Base-by-base conservation (phyloP, 2,329 filamentous ascomycete species). In the Bipolaris sorokiniana region DNA sequence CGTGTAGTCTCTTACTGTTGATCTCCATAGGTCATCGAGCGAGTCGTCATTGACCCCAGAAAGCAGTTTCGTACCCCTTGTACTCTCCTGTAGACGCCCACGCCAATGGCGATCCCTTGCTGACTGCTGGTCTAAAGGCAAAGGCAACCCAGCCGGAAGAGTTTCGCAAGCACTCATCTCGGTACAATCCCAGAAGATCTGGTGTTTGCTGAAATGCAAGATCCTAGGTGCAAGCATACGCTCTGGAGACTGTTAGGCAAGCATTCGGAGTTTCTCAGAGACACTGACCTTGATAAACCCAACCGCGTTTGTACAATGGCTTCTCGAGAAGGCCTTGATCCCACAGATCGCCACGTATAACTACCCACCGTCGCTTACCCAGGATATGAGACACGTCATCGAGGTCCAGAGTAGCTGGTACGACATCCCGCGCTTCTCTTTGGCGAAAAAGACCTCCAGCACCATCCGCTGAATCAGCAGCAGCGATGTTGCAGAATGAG, bases 401-500 rank as follows among this genome's bases (percentile, higher is more conserved):
- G 23, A 31, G 37, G 22, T 56, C 48, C 23, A 41, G 48, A 18
- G 31, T 44, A 16, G 49, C 38, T 23, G 49, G 37, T 2, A 46
- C 7, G 13, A 57, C 45, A 6, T 62, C 42, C 4, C 46, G n/a
- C 2, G 59, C 54, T 9, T 54, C 38, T 34, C 68, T 51, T 10
- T 46, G 7, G 3, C 67, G 57, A 49, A 70, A 71, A 2, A 69
- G 40, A 1, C 68, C 68, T 16, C 65, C 60, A 5, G 18, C 31
- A 7, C 54, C 56, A 31, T 70, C 50, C 15, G 26, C 10, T 1
- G 68, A 62, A 52, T 69, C 65, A 23, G 61, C 64, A 20, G 63
- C 58, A n/a, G 61, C 64, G 48, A 72, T 66, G 49, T 71, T 73
- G 36, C 69, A 69, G 37, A 64, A 64, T 5, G 61, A 63, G 37